phyloP scores from a whole-genome alignment of 2,329 filamentous ascomycete genomes.

The Pseudogymnoascus sp. region DNA sequence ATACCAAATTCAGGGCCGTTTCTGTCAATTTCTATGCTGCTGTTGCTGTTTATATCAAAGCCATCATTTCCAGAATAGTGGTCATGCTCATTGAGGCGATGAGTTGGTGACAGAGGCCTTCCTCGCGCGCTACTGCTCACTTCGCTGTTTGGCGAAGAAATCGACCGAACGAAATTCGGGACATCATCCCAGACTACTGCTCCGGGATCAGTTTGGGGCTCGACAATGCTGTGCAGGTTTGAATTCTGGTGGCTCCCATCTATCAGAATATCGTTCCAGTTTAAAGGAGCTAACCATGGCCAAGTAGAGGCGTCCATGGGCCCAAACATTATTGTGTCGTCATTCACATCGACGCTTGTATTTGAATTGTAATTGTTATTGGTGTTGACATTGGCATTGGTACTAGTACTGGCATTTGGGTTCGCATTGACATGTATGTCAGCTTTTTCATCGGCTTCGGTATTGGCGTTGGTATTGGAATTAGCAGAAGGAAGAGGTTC shows the following conservation, averaged over 20 bases:
- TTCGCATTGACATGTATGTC: background rate
- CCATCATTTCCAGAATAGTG: background rate
- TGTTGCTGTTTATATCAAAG: background rate
- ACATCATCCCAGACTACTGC: background rate
- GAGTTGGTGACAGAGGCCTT: background rate
- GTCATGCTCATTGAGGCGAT: background rate
- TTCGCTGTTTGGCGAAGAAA: background rate
- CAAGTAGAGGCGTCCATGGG: background rate
- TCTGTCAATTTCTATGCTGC: background rate
- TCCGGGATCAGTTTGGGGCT: background rate
- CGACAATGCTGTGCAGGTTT: background rate
- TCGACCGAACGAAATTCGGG: background rate
- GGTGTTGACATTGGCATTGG: too few relatives aligned
- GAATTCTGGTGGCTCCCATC: background rate
- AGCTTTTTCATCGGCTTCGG: background rate
- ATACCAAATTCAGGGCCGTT: background rate
- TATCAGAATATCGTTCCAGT: background rate
- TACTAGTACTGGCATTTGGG: background rate
- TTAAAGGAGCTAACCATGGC: background rate
- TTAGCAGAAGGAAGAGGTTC: background rate
- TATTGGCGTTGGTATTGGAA: background rate
- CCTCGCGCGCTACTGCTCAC: background rate
- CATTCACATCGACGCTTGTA: background rate
- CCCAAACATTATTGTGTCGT: background rate
- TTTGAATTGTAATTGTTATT: background rate